phyloP scores from a whole-genome alignment of 2,329 filamentous ascomycete genomes.

The Hansfordia pulvinata region DNA sequence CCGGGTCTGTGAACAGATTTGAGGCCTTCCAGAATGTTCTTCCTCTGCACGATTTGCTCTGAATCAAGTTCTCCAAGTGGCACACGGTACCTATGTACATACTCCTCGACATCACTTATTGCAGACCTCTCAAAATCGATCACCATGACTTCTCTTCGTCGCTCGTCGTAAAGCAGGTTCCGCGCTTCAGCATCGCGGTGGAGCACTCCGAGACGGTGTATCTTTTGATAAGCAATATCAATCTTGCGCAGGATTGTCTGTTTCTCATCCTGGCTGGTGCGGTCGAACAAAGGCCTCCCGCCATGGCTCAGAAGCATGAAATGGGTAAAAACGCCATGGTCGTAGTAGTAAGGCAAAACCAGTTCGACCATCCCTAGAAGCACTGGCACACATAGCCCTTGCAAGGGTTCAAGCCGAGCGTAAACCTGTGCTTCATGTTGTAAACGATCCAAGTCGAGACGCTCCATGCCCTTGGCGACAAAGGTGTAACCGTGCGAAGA shows the following conservation, averaged over 20 bases:
- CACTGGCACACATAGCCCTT: no score
- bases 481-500: constrained; percentile 24
- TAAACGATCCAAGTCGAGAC: constrained; percentile 7
- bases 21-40: no score
- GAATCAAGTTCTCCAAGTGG: no score
- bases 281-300: constrained; percentile 11
- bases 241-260: constrained; percentile 4
- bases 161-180: constrained; percentile 17
- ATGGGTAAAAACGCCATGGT: constrained; percentile 14
- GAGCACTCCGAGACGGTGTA: constrained; percentile 10
- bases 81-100: no score
- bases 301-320: constrained; percentile 22
- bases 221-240: constrained; percentile 2
- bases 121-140: constrained; percentile 21
- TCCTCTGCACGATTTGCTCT: no score
- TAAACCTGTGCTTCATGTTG: constrained; percentile 19
- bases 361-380: constrained; percentile 18
- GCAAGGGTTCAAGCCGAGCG: constrained; percentile 11
- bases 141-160: constrained; percentile 15
- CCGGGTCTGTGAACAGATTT: no score
- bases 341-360: constrained; percentile 15
- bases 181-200: constrained; percentile 14
- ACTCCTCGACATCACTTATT: no score
- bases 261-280: constrained; percentile 4
- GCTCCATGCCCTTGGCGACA: constrained; percentile 23